Percentiles rank a stretch among this genome's conserved stretches.
Evolutionary conservation across 139 green algal species (phyloP).

Genomic region (Zygnema circumcarinatum): DNA sequence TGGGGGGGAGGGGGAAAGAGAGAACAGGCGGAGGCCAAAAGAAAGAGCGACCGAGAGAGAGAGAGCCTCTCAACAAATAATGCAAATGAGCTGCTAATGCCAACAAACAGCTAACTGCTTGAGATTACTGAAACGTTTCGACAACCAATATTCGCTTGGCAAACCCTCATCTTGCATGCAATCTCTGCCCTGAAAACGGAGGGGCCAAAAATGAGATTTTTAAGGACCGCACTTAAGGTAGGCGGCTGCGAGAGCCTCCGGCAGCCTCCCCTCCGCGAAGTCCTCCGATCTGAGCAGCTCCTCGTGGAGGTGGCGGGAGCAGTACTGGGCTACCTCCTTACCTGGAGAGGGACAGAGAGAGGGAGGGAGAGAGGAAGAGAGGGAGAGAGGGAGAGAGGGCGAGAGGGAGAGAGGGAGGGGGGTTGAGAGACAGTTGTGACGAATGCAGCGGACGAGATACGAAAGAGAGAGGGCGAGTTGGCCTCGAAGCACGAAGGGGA

Average conservation of each 20-base stretch:
- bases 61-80: no score
- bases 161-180: no score
- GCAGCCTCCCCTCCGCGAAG: background rate
- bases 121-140: no score
- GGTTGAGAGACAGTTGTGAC: background rate
- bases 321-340: conserved; percentile 15
- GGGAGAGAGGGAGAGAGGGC: background rate
- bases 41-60: background rate
- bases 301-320: conserved; percentile 5
- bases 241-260: background rate
- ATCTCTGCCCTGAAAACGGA: no score
- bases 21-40: background rate
- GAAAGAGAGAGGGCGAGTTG: background rate
- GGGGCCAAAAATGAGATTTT: no score
- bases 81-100: no score
- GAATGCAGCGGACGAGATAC: background rate
- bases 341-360: background rate
- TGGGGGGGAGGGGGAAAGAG: conserved; percentile 8
- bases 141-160: no score
- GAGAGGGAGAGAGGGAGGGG: background rate
- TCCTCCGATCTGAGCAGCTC: background rate
- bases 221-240: background rate
- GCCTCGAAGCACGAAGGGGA: no score
- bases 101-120: no score
- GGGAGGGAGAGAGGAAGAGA: background rate